phyloP scores from a whole-genome alignment of 768 basidiomycete species.

The Phaffia tasmanica region DNA sequence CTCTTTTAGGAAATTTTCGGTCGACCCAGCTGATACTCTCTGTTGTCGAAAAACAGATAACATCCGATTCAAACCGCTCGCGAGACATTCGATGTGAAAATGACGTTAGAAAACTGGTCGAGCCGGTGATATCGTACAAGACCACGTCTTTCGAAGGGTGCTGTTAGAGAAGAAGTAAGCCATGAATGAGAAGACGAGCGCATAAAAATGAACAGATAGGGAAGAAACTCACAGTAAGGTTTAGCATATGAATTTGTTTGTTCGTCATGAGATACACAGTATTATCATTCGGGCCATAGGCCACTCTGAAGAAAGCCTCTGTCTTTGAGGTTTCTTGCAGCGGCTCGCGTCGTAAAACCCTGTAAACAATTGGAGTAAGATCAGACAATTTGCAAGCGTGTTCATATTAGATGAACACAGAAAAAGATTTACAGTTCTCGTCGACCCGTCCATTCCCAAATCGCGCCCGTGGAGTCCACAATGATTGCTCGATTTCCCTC shows the following conservation, averaged over 20 bases:
- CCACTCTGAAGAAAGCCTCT: constrained; percentile 11
- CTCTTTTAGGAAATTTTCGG: constrained; percentile 16
- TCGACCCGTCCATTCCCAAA: constrained; percentile 12
- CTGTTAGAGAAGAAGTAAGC: neutral
- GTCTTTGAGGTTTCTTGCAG: too few species aligned
- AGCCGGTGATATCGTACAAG: constrained; percentile 7
- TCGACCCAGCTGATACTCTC: constrained; percentile 20
- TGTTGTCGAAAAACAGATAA: constrained; percentile 17
- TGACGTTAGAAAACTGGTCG: constrained; percentile 14
- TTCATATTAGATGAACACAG: neutral
- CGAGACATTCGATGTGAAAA: constrained; percentile 1
- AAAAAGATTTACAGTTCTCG: constrained; percentile 3
- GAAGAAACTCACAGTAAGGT: constrained; percentile 8
- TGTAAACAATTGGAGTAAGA: too few species aligned
- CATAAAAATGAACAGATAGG: neutral
- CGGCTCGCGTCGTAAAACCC: too few species aligned
- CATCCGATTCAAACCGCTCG: constrained; percentile 7
- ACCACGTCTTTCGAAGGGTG: neutral
- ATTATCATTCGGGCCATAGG: constrained; percentile 1
- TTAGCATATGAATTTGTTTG: neutral
- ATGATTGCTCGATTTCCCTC: constrained; percentile 6
- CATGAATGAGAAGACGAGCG: neutral
- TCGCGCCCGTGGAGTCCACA: constrained; percentile 10
- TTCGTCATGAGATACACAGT: constrained; percentile 4
- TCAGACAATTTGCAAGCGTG: neutral